phyloP scores from a whole-genome alignment of 495 filamentous ascomycete genomes.

The Penicillium pulvis region DNA sequence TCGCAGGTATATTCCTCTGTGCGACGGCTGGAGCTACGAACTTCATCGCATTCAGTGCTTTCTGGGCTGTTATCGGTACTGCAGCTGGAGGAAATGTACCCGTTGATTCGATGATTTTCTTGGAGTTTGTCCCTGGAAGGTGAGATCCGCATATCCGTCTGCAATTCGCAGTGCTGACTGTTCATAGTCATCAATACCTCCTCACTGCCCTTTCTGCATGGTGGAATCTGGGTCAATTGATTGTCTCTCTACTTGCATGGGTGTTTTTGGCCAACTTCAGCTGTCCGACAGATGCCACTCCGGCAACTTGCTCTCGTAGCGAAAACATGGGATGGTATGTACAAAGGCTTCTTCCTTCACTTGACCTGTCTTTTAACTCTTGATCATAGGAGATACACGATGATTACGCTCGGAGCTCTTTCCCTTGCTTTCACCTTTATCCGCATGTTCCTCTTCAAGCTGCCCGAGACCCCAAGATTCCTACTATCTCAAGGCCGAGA shows the following conservation, averaged over 20 bases:
- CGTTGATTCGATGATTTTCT: constrained; percentile 37
- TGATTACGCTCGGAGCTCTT: constrained; percentile 33
- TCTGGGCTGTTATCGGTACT: constrained; percentile 38
- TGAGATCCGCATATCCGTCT: constrained; percentile 1
- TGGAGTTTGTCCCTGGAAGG: constrained; percentile 35
- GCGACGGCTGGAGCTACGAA: constrained; percentile 32
- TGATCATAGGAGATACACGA: constrained; percentile 31
- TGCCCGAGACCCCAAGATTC: constrained; percentile 36
- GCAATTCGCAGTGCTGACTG: constrained; percentile 1
- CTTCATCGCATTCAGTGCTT: constrained; percentile 35
- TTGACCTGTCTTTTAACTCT: not conserved
- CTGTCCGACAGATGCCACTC: constrained; percentile 31
- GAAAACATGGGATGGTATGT: constrained; percentile 41
- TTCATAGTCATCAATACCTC: constrained; percentile 32
- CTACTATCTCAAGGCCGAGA: constrained; percentile 37
- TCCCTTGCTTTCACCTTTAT: constrained; percentile 33
- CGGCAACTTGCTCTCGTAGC: constrained; percentile 25
- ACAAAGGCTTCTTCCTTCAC: not conserved
- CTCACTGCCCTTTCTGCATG: constrained; percentile 34
- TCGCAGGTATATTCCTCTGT: constrained; percentile 34
- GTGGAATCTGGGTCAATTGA: constrained; percentile 39
- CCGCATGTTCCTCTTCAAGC: constrained; percentile 35
- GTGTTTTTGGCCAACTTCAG: constrained; percentile 37
- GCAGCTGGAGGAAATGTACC: constrained; percentile 39
- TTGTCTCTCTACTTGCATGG: constrained; percentile 37